Percentiles rank a stretch among this genome's conserved stretches.
These are phyloP conservation scores for Nannochloropsis salina DNA, from an alignment of 108 stramenopile species.

Conservation along the genomic window DNA sequence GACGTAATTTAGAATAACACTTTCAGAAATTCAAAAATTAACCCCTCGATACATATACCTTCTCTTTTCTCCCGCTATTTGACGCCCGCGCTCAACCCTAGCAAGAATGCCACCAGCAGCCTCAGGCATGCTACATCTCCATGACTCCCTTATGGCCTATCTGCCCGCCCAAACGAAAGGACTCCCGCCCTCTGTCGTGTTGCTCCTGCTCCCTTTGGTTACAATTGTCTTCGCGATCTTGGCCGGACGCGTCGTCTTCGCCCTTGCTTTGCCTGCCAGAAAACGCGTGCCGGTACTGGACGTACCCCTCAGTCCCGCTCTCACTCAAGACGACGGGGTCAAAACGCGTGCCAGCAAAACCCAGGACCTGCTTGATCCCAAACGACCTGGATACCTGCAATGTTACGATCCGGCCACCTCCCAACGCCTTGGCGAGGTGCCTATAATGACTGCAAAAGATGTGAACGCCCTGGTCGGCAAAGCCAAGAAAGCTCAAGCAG, in stretches of 20 bases:
- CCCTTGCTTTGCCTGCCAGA: not conserved
- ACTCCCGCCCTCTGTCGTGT: not conserved
- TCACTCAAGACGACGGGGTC: not conserved
- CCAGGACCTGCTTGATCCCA: slow-evolving; percentile 45
- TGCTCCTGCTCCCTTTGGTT: not conserved
- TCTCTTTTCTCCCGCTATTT: too few relatives aligned
- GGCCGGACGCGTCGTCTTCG: not conserved
- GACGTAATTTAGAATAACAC: too few relatives aligned
- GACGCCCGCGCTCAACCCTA: too few relatives aligned
- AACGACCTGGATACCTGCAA: slow-evolving; percentile 62
- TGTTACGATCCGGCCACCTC: slow-evolving; percentile 87
- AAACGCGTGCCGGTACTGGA: not conserved
- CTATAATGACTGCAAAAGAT: slow-evolving; percentile 66
- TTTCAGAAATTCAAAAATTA: too few relatives aligned
- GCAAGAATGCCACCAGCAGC: not conserved
- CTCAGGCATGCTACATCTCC: not conserved
- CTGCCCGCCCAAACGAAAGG: not conserved
- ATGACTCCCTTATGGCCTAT: not conserved
- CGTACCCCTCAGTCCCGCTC: not conserved
- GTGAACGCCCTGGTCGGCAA: slow-evolving; percentile 61
- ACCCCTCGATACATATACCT: too few relatives aligned
- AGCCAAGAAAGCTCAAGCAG: slow-evolving; percentile 73
- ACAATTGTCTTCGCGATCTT: not conserved
- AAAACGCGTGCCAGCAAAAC: not conserved
- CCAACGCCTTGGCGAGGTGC: slow-evolving; percentile 68